These are phyloP conservation scores for Stagonosporopsis rhizophila DNA, from an alignment of 2,329 filamentous ascomycete genomes.

Conservation along the genomic window DNA sequence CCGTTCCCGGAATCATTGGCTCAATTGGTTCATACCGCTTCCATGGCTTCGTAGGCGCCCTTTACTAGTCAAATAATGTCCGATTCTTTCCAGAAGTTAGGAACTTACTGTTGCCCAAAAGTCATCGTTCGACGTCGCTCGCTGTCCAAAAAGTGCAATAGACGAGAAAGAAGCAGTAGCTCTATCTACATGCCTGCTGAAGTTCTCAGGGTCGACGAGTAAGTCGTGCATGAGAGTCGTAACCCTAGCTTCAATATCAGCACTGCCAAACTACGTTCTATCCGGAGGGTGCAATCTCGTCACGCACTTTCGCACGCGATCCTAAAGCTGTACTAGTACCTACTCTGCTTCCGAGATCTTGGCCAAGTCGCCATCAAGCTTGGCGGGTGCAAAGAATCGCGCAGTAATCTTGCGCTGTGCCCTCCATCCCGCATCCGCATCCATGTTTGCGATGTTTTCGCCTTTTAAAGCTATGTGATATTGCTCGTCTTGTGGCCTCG, in stretches of 20 bases:
- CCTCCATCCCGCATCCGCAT: conserved; percentile 28
- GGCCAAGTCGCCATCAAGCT: conserved; percentile 27
- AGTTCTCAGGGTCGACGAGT: conserved; percentile 54
- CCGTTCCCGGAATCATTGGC: background rate
- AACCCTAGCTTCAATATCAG: background rate
- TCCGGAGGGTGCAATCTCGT: background rate
- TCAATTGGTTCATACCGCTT: conserved; percentile 2
- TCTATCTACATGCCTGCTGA: conserved; percentile 35
- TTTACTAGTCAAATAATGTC: background rate
- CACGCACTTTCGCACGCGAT: too few species aligned
- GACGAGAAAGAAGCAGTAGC: conserved; percentile 29
- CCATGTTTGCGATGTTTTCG: conserved; percentile 32
- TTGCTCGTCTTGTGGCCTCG: conserved; percentile 24
- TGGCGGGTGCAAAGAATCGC: conserved; percentile 27
- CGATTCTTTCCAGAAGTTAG: too few species aligned
- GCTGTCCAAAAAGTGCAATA: conserved; percentile 33
- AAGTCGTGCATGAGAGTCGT: conserved; percentile 53
- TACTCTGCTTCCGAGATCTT: conserved; percentile 38
- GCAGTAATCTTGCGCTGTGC: conserved; percentile 30
- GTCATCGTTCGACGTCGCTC: conserved; percentile 23
- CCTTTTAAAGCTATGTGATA: conserved; percentile 16
- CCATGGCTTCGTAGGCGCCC: conserved; percentile 29
- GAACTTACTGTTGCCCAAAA: conserved; percentile 36
- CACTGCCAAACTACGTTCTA: background rate
- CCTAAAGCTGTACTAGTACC: background rate